These are phyloP conservation scores for Penicillium cinerascens DNA, from an alignment of 495 filamentous ascomycete species.

Conservation along the genomic window DNA sequence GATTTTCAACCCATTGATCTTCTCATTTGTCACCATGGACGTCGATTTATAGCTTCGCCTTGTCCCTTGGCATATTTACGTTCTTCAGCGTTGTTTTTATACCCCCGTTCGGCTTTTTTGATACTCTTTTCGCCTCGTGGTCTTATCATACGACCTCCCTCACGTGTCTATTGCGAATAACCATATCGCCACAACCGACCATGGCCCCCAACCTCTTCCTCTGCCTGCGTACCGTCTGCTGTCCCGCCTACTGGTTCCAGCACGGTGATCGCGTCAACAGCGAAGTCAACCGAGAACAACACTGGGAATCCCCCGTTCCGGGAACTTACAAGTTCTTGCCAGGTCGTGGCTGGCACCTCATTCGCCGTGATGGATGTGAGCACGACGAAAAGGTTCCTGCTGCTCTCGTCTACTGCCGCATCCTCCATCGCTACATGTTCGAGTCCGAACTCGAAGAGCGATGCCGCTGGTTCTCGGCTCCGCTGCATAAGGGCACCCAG, in stretches of 20 bases:
- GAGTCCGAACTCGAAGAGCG: slow-evolving; percentile 42
- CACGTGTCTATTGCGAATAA: slow-evolving; percentile 2
- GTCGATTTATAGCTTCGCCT: slow-evolving; percentile 32
- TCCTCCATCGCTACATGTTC: slow-evolving; percentile 47
- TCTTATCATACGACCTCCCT: neutral
- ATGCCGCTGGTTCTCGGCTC: slow-evolving; percentile 40
- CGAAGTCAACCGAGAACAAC: slow-evolving; percentile 38
- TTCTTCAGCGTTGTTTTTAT: slow-evolving; percentile 21
- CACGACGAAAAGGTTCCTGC: slow-evolving; percentile 38
- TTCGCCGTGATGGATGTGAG: slow-evolving; percentile 35
- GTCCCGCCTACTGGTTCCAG: slow-evolving; percentile 46
- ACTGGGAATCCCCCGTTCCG: slow-evolving; percentile 45
- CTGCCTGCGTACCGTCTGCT: slow-evolving; percentile 39
- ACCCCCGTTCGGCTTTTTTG: slow-evolving; percentile 22
- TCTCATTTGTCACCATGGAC: slow-evolving; percentile 32
- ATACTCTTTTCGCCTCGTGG: slow-evolving; percentile 8
- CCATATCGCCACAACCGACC: slow-evolving; percentile 5
- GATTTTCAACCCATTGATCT: slow-evolving; percentile 18
- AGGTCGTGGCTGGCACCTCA: slow-evolving; percentile 43
- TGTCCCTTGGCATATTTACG: slow-evolving; percentile 18
- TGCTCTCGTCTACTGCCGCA: slow-evolving; percentile 45
- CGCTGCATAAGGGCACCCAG: slow-evolving; percentile 30
- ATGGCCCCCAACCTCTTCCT: slow-evolving; percentile 49
- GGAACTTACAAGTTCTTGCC: slow-evolving; percentile 46
- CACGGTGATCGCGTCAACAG: slow-evolving; percentile 36